Evolutionary conservation across 495 filamentous ascomycete genomes (phyloP).

Genomic region (Penicillium mononematosum): DNA sequence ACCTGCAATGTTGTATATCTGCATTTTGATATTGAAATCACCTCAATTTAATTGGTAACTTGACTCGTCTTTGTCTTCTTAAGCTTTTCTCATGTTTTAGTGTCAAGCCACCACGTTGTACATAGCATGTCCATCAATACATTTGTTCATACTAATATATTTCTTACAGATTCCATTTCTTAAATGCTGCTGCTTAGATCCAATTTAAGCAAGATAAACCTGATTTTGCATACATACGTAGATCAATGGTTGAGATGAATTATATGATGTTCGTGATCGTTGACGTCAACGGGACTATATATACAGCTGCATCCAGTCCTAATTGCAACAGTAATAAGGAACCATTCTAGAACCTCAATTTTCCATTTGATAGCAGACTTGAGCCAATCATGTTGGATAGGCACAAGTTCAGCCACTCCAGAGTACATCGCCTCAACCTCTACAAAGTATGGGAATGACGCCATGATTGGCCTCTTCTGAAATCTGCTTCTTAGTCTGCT

Average conservation of each 20-base stretch:
- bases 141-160: background rate
- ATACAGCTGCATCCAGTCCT: background rate
- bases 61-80: no score
- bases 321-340: background rate
- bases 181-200: background rate
- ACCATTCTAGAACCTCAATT: background rate
- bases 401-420: background rate
- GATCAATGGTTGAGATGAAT: background rate
- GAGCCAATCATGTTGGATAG: background rate
- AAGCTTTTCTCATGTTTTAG: no score
- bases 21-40: background rate
- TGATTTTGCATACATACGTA: no score
- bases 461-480: constrained; percentile 2
- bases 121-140: background rate
- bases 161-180: background rate
- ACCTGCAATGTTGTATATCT: background rate
- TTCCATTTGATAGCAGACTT: background rate
- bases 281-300: background rate
- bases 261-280: background rate
- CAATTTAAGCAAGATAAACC: background rate
- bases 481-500: background rate
- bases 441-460: constrained; percentile 7
- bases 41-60: no score
- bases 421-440: background rate
- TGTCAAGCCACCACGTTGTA: no score